A percentile compares a stretch with the other conserved stretches of the same genome.
These are phyloP conservation scores for Dendrobium nobile DNA, from an alignment of 106 monocot species.

Conservation along the genomic window DNA sequence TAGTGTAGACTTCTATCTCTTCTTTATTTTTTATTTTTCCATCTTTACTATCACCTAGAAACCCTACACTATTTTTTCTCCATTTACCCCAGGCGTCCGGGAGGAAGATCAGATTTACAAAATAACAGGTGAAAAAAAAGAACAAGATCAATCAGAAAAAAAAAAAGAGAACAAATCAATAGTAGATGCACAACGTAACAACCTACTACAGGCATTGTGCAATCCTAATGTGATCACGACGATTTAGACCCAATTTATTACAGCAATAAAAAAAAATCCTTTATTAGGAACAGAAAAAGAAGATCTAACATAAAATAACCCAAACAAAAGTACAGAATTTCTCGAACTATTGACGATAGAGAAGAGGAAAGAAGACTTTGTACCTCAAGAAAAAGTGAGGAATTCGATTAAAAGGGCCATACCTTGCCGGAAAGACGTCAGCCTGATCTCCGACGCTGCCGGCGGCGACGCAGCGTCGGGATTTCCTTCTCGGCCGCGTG, in stretches of 20 bases:
- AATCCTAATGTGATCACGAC: neutral
- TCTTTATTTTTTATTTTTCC: neutral
- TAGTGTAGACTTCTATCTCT: neutral
- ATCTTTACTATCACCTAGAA: neutral
- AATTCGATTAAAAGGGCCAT: neutral
- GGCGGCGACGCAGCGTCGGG: neutral
- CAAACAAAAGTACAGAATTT: neutral
- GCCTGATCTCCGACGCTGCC: neutral
- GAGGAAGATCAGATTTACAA: neutral
- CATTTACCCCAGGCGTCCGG: neutral
- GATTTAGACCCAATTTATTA: neutral
- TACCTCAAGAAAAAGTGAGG: neutral
- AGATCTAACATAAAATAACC: neutral
- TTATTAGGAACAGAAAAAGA: neutral
- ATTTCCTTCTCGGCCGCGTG: neutral
- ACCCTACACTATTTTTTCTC: neutral
- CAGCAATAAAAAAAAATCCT: neutral
- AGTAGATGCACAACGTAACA: neutral
- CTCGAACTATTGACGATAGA: neutral
- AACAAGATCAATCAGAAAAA: neutral
- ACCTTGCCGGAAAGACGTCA: neutral
- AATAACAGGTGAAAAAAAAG: neutral
- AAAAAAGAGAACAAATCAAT: neutral
- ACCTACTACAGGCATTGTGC: neutral
- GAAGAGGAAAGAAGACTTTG: neutral